Evolutionary conservation across 2,329 filamentous ascomycete species (phyloP), one percentile per base, ranked within the genome.

Genomic region (Dendrostoma leiphaemia): DNA sequence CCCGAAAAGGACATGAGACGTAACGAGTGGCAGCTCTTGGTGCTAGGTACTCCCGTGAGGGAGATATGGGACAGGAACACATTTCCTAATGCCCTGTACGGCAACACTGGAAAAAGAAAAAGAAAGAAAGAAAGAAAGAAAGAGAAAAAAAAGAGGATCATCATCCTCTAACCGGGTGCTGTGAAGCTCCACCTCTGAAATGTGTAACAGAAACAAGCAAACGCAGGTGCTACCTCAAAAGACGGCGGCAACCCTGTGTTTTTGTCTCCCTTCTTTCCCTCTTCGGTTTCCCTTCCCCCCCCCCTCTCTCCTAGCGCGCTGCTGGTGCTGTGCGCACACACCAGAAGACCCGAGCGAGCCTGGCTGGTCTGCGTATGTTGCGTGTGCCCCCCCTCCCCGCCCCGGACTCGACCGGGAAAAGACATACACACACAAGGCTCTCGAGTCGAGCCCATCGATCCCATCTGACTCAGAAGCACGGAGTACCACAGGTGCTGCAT

Each of bases 401-500:
- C 29, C n/a, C 43, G 43, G 38, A 17, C 28, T 34, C 19, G 28
- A 34, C 19, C n/a, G n/a, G n/a, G 24, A 6, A 21, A 29, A 34
- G 38, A 32, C 17, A 43, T 12, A 26, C 7, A 17, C 17, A 4
- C 12, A 13, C 31, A 10, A 37, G 19, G n/a, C n/a, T n/a, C 23
- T 32, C 38, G 24, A 44, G 41, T 54, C 35, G 15, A 26, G 19
- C 24, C 32, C n/a, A 12, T 53, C 50, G 28, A n/a, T 28, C 21
- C 55, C 37, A 48, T 40, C 26, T 38, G 19, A 32, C 37, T 50
- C 41, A 69, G 56, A 67, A 67, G 59, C 67, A 67, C 32, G 75
- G 72, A 23, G 77, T 79, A 47, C 78, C 77, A 65, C 78, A 81
- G 59, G 76, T 74, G 29, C 74, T 73, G 62, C 79, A 82, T 48